Evolutionary conservation across 2,329 filamentous ascomycete genomes (phyloP).

Genomic region (Claviceps sorghi): DNA sequence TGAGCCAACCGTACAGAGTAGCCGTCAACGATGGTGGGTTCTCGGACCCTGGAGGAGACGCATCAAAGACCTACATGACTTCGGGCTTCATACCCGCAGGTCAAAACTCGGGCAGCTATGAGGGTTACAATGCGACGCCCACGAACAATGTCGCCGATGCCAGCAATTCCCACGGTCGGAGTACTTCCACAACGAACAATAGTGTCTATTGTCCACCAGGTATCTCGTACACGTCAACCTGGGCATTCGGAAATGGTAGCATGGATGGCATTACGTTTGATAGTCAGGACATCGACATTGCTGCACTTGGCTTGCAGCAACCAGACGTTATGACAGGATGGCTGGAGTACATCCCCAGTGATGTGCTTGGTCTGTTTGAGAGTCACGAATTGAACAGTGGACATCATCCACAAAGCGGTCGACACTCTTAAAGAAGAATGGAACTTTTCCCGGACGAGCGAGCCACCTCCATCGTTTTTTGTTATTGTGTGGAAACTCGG

Average conservation of each 20-base stretch:
- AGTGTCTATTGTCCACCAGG: constrained; percentile 15
- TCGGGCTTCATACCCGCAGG: constrained; percentile 26
- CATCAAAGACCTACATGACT: constrained; percentile 19
- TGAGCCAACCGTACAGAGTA: constrained; percentile 10
- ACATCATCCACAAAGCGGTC: constrained; percentile 1
- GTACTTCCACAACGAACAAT: neutral
- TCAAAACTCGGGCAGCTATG: constrained; percentile 28
- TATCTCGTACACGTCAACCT: constrained; percentile 16
- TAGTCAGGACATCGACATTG: constrained; percentile 65
- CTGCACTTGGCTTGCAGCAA: constrained; percentile 38
- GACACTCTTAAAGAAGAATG: neutral
- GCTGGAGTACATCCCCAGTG: constrained; percentile 58
- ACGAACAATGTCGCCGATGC: constrained; percentile 25
- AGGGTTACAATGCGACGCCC: constrained; percentile 28
- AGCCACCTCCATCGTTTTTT: neutral
- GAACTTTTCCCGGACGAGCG: neutral
- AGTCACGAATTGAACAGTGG: constrained; percentile 17
- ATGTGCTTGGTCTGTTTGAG: constrained; percentile 45
- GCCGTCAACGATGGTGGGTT: constrained; percentile 17
- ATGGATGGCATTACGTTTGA: constrained; percentile 53
- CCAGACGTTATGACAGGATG: constrained; percentile 56
- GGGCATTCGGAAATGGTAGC: constrained; percentile 19
- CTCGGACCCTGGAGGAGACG: constrained; percentile 13
- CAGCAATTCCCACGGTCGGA: neutral
- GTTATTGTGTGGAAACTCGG: neutral